These are phyloP conservation scores for Suillus occidentalis DNA, from an alignment of 768 basidiomycete species.

Conservation along the genomic window DNA sequence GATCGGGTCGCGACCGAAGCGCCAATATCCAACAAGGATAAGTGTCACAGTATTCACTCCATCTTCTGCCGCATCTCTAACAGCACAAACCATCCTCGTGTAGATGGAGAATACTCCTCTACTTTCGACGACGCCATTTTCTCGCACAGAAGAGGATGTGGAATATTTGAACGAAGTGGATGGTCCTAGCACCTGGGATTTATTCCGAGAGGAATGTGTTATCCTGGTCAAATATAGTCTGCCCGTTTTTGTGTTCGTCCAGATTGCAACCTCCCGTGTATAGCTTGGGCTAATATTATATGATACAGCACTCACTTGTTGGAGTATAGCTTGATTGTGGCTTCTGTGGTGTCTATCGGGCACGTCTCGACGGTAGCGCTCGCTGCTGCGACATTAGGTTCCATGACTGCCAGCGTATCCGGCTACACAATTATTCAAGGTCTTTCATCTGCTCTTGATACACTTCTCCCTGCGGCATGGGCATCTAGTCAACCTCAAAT, in stretches of 20 bases:
- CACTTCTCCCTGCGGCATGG: constrained; percentile 93
- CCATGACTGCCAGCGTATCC: constrained; percentile 67
- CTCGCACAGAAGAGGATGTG: constrained; percentile 51
- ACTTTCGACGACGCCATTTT: constrained; percentile 50
- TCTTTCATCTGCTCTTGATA: constrained; percentile 84
- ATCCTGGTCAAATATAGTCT: constrained; percentile 63
- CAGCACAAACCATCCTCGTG: constrained; percentile 8
- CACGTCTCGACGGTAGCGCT: constrained; percentile 89
- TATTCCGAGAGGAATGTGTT: constrained; percentile 54
- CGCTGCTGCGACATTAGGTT: constrained; percentile 75
- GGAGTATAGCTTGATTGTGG: constrained; percentile 87
- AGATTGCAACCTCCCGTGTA: not conserved
- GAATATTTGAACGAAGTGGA: constrained; percentile 32
- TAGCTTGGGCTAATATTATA: not conserved
- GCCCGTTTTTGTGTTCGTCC: constrained; percentile 64
- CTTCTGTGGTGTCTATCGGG: constrained; percentile 84
- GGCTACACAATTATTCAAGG: constrained; percentile 73
- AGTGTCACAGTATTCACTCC: not conserved
- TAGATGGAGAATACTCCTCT: constrained; percentile 57
- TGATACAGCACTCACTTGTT: constrained; percentile 67
- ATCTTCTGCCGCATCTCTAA: not conserved
- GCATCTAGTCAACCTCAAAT: constrained; percentile 81
- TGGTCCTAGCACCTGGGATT: constrained; percentile 22
- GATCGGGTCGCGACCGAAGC: no score
- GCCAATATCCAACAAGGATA: no score